Base-by-base conservation (phyloP, 2,329 filamentous ascomycete species). In the Aspergillus puulaauensis region DNA sequence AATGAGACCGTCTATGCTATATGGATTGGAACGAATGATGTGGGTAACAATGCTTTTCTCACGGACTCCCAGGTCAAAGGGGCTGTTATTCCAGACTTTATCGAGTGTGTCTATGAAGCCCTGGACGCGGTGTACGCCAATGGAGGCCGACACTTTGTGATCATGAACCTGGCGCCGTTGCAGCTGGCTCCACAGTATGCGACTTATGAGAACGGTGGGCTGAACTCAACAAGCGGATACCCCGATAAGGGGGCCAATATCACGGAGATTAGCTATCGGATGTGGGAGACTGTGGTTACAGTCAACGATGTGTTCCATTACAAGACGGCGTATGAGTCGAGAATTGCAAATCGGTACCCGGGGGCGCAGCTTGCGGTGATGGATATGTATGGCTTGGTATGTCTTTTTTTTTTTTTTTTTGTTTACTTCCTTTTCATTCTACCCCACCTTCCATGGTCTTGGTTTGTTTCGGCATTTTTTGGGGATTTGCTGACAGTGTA, bases 1-100 rank as follows among this genome's bases (percentile, higher is more conserved):
- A 74, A 83, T 31, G 85, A 86, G 61, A 90, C 89, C 0, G 85
- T 90, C 2, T 93, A 91, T 67, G 81, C 85, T 1, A 82, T 93
- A 51, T 93, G 88, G 88, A 91, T 93, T 65, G 90, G 90, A 3
- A 92, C 89, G 23, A 93, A 93, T 68, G 90, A 95, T 67, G 77
- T 93, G 9, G 89, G 90, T 21, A 80, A 78, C 56, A 73, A 80
- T 52, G 87, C 82, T 8, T 88, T 92, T 68, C 71, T 93, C 33
- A 85, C 82, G 4, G 87, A 91, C 68, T 80, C 79, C 23, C 86
- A 91, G 68, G 72, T 81, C 4, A 65, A 76, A 0, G 83, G 81
- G 12, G 86, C 84, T 23, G 87, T 83, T 2, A 80, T 92, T 6
- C 77, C 80, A 1, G 82, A 87, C 67, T 91, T 87, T 67, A 80